phyloP scores from a whole-genome alignment of 345 rosid species.

The Camelina neglecta region DNA sequence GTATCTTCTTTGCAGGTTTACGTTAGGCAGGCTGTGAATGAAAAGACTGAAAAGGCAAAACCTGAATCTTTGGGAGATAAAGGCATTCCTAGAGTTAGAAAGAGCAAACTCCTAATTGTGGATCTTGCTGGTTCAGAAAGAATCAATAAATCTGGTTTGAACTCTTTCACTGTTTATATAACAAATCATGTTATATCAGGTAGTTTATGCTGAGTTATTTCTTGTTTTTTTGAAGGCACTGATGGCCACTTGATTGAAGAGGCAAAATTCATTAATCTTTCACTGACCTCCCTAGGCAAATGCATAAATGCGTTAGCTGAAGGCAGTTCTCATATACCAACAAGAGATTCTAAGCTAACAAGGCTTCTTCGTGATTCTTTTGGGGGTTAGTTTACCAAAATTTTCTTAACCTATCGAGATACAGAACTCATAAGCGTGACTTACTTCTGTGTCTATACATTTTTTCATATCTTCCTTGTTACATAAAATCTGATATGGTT shows the following conservation, averaged over 20 bases:
- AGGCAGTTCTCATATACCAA: constrained; percentile 89
- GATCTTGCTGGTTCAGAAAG: constrained; percentile 99
- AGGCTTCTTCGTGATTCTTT: constrained; percentile 96
- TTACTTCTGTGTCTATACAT: background rate
- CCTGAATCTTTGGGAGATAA: constrained; percentile 50
- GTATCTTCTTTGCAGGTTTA: constrained; percentile 57
- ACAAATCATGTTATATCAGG: constrained; percentile 11
- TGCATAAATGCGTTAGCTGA: constrained; percentile 98
- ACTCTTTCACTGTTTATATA: constrained; percentile 18
- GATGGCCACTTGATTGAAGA: constrained; percentile 90
- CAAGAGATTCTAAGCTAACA: constrained; percentile 92
- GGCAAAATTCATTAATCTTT: constrained; percentile 94
- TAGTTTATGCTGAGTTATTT: constrained; percentile 2
- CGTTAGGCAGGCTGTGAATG: constrained; percentile 64
- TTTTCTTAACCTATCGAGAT: constrained; percentile 5
- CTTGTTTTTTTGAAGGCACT: constrained; percentile 60
- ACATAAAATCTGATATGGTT: constrained; percentile 3
- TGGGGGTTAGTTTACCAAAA: constrained; percentile 62
- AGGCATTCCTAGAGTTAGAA: constrained; percentile 65
- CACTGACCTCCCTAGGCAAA: constrained; percentile 89
- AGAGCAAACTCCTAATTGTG: constrained; percentile 89
- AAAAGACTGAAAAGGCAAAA: constrained; percentile 49
- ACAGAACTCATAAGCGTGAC: constrained; percentile 6
- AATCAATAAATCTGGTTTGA: constrained; percentile 84
- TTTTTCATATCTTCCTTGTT: background rate